Base-by-base conservation (phyloP, 108 stramenopile species). In the Nannochloropsis gaditana region DNA sequence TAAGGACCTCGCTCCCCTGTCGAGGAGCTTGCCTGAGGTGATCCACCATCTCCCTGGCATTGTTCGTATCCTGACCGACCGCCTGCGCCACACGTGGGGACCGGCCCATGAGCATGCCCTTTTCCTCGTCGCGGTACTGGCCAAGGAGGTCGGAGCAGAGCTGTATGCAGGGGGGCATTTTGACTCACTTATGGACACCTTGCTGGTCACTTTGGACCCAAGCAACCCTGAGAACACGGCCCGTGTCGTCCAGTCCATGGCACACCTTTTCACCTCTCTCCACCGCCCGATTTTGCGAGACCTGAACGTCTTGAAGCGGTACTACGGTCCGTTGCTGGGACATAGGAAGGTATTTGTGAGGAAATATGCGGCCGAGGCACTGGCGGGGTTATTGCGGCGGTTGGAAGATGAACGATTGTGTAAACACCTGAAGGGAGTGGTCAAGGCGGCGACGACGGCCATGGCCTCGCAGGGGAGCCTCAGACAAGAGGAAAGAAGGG, bases 291-390 rank as follows among this genome's bases (percentile, higher is more conserved):
- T 73, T 73, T 73, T 73, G 80, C 21, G 11, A 11, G 21, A 81
- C 31, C 11, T 81, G 31, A 44, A 44, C 11, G 45, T 9, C 21
- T 42, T 83, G 83, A 21, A 42, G 21, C 11, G 21, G 19, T 83
- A 83, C 44, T 83, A 83, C 43, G 83, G 83, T 11, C 83, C 5
- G 21, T 42, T 83, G 45, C 59, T 83, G 5, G 83, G 83, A 11
- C 83, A 83, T 44, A 42, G 11, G 83, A 42, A 31, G 3, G 43
- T 11, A 0, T 83, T 44, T 44, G 43, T 83, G 3, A 44, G 83
- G 11, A 42, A 83, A 42, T 83, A 73, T 44, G 83, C 83, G 21
- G 83, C 83, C 21, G 21, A 42, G 21, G 41, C 73, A 11, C 41
- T 83, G 11, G 73, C 59, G 0, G 83, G 21, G n/a, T 83, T 83